Evolutionary conservation across 208 protist genomes (phyloP).

Genomic region (Acanthamoeba royreba): DNA sequence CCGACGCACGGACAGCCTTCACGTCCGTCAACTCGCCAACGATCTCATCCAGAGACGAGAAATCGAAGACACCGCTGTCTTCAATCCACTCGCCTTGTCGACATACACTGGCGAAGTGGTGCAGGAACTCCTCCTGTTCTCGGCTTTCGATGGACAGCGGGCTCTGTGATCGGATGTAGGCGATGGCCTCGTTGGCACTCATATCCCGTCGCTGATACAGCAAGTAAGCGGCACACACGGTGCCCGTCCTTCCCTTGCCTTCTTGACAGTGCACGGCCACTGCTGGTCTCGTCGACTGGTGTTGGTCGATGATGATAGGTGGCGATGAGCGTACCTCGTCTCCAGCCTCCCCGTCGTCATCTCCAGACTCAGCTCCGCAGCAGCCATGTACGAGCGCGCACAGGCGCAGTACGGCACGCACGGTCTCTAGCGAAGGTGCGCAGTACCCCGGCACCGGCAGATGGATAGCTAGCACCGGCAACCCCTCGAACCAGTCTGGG

Average conservation of each 20-base stretch:
- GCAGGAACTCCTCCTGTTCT: not conserved
- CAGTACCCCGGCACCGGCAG: not conserved
- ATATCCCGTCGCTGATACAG: not conserved
- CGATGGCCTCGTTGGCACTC: not conserved
- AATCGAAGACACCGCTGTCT: no score
- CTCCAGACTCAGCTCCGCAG: no score
- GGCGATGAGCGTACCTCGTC: no score
- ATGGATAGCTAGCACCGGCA: not conserved
- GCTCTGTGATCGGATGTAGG: not conserved
- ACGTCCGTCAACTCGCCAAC: no score
- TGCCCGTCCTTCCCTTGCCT: not conserved
- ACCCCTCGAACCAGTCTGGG: not conserved
- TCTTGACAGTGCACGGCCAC: not conserved
- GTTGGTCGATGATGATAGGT: no score
- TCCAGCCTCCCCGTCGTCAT: no score
- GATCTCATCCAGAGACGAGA: no score
- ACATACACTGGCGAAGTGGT: not conserved
- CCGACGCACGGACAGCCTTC: no score
- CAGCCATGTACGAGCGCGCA: no score
- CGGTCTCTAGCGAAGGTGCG: not conserved
- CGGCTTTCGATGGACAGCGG: not conserved
- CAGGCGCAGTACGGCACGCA: not conserved
- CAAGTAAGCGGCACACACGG: not conserved
- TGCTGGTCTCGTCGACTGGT: no score
- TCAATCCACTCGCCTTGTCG: no score